Evolutionary conservation across 768 basidiomycete genomes (phyloP), one percentile per base, ranked within the genome.

Genomic region (Ramaria rubella): DNA sequence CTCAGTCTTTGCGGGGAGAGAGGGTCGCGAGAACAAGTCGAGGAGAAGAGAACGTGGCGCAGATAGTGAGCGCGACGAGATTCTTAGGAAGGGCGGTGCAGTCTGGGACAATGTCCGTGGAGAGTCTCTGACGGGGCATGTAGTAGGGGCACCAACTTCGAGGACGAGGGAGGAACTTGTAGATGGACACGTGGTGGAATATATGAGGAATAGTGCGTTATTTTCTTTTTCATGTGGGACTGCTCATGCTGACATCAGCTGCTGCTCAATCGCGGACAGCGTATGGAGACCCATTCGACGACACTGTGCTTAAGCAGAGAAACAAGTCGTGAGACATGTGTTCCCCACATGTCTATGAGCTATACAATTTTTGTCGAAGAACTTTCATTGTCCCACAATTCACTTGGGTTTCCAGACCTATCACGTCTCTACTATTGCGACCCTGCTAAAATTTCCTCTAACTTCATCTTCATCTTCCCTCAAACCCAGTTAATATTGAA

Each of bases 111-210:
- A 34, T 24, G 4, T 29, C 12, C 38, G 52, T 29, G 52, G 31
- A 12, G 26, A 36, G 21, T 14, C 15, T 21, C 2, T 19, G 2
- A 4, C n/a, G n/a, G 40, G 40, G 40, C 40, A 42, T 42, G 9
- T 23, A n/a, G n/a, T 48, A 9, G 14, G 40, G 30, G 23, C 23
- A 7, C 31, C 30, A 19, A 5, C 52, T 7, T 40, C 38, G 11
- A 54, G 43, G 29, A 17, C 31, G 36, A 56, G 46, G 45, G 55
- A 56, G 31, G 55, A 56, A 21, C 55, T 56, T 30, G 55, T 56
- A n/a, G 55, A 56, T 34, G 14, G 15, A 27, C 1, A 14, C 36
- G 45, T 56, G 43, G 55, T 56, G 8, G 55, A 56, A 12, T 48
- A 46, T 49, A 45, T 56, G 43, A 56, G 55, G 36, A 48, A 49